Conservation (phyloP, 2,329 filamentous ascomycete species). For the Aspergillus ibericus region DNA sequence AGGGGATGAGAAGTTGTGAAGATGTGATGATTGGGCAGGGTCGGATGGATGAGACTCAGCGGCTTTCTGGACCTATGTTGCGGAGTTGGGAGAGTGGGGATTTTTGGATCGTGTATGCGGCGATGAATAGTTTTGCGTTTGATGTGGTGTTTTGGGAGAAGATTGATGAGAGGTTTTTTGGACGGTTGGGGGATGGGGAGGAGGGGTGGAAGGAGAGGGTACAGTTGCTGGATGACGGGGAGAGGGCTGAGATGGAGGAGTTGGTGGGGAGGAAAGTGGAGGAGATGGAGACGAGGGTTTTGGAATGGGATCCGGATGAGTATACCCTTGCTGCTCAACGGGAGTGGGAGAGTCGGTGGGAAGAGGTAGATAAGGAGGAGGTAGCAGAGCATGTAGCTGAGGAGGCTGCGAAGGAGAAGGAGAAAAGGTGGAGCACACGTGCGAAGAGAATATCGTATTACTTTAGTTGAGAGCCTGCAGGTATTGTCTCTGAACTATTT, state of each 20-base stretch:
- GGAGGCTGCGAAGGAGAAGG: too few species aligned
- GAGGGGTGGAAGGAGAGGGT: conserved; percentile 14
- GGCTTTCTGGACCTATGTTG: conserved; percentile 15
- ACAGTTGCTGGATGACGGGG: conserved; percentile 1
- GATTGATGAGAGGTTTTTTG: conserved; percentile 13
- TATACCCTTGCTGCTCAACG: too few species aligned
- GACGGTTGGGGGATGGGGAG: not conserved
- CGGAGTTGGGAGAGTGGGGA: conserved; percentile 13
- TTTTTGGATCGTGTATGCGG: conserved; percentile 13
- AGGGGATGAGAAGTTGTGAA: conserved; percentile 11
- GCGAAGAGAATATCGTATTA: too few species aligned
- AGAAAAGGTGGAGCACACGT: too few species aligned
- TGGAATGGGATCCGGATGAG: conserved; percentile 16
- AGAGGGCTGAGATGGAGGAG: conserved; percentile 11
- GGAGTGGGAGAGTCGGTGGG: too few species aligned
- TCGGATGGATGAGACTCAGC: not conserved
- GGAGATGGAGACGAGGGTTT: conserved; percentile 12
- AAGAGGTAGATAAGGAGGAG: too few species aligned
- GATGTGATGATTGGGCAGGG: conserved; percentile 11
- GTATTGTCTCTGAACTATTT: too few species aligned
- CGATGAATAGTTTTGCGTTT: conserved; percentile 13
- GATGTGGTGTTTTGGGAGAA: conserved; percentile 15
- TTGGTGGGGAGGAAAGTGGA: conserved; percentile 10
- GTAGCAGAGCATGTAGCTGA: too few species aligned
- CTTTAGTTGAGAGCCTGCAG: too few species aligned